Evolutionary conservation across 352 stramenopile genomes (phyloP), one percentile per base, ranked within the genome.

Genomic region (Phytophthora kernoviae): DNA sequence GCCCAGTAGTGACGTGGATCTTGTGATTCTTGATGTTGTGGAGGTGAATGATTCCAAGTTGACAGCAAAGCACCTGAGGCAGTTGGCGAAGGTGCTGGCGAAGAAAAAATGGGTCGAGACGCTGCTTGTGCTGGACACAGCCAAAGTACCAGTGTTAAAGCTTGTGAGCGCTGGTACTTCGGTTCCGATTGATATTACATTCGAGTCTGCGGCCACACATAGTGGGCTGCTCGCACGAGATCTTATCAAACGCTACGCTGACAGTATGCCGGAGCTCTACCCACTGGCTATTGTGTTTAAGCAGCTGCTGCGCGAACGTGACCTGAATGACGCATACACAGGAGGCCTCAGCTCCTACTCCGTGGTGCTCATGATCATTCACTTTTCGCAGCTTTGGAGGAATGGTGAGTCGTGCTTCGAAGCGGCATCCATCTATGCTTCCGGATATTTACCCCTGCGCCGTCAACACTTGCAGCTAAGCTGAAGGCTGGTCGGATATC

Each of bases 301-400:
- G 74, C 87, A 96, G 48, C 64, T 97, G 15, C 71, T 98, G 37
- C 84, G 88, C 9, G 88, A 93, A 58, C 86, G 91, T 14, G 87
- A 92, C 34, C 69, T 98, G 10, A 97, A 98, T 58, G 90, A 98
- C 60, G 87, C 88, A 8, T 98, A 97, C 64, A 96, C 87, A 0
- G 91, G 91, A 34, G 91, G 91, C 2, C 70, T 98, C 3, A 96
- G 87, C 53, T 96, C 87, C 47, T 98, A 98, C 66, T 96, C 89
- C 21, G 72, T 97, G n/a, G 87, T 97, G 51, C 74, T 98, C 7
- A 98, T 98, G 91, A 83, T 97, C 52, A 87, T 96, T 49, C 85
- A 94, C 57, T 94, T 94, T 22, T 87, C 81, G 39, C 74, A 91
- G 60, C 59, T 96, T 21, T 89, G 84, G 76, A 63, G 79, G 26